A percentile compares a stretch with the other conserved stretches of the same genome.
phyloP scores from a whole-genome alignment of 169 alveolate species.

The Plasmodium blacklocki region DNA sequence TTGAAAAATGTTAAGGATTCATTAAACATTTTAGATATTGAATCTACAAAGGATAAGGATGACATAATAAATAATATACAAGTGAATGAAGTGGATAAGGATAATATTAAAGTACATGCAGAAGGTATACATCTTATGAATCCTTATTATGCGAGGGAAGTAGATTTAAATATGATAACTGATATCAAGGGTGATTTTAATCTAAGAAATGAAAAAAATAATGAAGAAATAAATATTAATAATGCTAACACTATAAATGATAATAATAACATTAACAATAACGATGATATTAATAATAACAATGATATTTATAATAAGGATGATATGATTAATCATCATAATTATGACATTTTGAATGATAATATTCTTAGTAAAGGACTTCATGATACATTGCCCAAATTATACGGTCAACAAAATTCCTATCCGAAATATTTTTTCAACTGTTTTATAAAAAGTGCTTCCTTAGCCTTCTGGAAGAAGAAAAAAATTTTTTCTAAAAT shows the following conservation, averaged over 20 bases:
- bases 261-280: not conserved
- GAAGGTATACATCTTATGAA: constrained; percentile 7
- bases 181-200: too few species aligned
- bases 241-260: not conserved
- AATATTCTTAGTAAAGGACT: constrained; percentile 40
- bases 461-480: constrained; percentile 74
- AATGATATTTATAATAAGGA: not conserved
- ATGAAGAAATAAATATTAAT: not conserved
- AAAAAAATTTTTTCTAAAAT: constrained; percentile 63
- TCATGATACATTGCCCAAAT: constrained; percentile 28
- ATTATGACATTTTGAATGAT: not conserved
- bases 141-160: not conserved
- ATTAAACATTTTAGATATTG: constrained; percentile 68
- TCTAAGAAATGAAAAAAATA: not conserved
- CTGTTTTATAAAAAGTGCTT: constrained; percentile 76
- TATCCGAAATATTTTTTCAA: constrained; percentile 79
- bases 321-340: too few species aligned
- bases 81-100: not conserved
- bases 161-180: not conserved
- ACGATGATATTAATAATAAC: not conserved
- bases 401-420: constrained; percentile 69
- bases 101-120: not conserved
- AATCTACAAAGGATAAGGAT: constrained; percentile 7
- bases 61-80: not conserved
- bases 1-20: constrained; percentile 78